These are phyloP conservation scores for Zymoseptoria crescenta DNA, from an alignment of 2,329 filamentous ascomycete genomes.

Conservation along the genomic window DNA sequence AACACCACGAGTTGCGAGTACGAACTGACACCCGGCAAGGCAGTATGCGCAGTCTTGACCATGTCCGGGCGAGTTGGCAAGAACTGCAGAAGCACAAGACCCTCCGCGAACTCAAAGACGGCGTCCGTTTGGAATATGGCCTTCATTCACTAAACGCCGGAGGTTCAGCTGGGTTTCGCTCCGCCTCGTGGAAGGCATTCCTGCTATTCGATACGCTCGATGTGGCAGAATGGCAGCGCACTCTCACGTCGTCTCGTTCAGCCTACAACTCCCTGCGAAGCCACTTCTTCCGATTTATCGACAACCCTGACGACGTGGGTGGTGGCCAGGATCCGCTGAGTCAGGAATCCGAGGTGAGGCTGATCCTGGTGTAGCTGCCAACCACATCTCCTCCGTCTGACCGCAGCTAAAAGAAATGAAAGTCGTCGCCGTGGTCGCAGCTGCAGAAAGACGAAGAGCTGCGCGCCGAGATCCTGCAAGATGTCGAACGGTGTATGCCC, in stretches of 20 bases:
- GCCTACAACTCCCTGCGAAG: constrained; percentile 65
- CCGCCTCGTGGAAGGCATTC: constrained; percentile 90
- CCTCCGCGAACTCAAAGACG: constrained; percentile 25
- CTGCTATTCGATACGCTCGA: constrained; percentile 65
- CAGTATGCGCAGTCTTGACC: constrained; percentile 28
- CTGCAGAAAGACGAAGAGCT: constrained; percentile 75
- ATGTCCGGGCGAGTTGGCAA: constrained; percentile 28
- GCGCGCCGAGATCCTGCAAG: constrained; percentile 83
- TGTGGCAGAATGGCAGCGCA: constrained; percentile 58
- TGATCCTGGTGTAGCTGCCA: constrained; percentile 1
- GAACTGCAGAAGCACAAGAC: constrained; percentile 21
- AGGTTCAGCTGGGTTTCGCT: constrained; percentile 55
- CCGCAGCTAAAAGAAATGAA: constrained; percentile 39
- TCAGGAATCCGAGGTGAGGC: constrained; percentile 62
- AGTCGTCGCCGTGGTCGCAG: constrained; percentile 84
- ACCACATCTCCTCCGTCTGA: constrained; percentile 18
- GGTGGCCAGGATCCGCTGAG: constrained; percentile 67
- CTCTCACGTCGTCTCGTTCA: constrained; percentile 59
- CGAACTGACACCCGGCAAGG: not conserved
- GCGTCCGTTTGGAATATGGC: constrained; percentile 22
- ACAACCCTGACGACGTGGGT: constrained; percentile 73
- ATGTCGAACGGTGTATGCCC: constrained; percentile 83
- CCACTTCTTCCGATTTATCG: constrained; percentile 73
- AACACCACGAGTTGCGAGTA: not conserved
- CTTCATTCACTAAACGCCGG: constrained; percentile 13